Percentiles rank a stretch among this genome's conserved stretches.
phyloP scores from a whole-genome alignment of 495 filamentous ascomycete genomes.

The Jackrogersella minutella region DNA sequence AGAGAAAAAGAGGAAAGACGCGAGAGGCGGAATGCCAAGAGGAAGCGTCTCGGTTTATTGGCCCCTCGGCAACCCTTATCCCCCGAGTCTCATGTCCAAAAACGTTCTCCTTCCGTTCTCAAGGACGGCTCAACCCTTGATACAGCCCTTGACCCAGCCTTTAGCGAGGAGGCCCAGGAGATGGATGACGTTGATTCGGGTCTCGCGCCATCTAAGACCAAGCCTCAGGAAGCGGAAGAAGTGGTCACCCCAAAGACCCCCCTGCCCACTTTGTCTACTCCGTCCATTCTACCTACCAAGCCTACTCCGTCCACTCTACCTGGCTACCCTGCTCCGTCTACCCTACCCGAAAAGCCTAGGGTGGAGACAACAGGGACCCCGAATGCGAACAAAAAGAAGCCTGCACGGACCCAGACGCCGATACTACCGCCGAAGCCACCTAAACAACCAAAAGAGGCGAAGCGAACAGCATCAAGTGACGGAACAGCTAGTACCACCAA shows the following conservation, averaged over 20 bases:
- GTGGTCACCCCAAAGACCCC: slow-evolving; percentile 19
- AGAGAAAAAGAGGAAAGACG: slow-evolving; percentile 50
- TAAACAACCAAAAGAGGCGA: neutral
- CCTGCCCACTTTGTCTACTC: no score
- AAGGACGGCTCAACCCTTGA: neutral
- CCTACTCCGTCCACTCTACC: no score
- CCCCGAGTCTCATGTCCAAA: slow-evolving; percentile 2
- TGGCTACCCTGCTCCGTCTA: no score
- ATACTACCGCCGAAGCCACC: slow-evolving; percentile 1
- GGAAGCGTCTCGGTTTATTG: slow-evolving; percentile 47
- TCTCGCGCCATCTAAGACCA: neutral
- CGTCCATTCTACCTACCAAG: no score
- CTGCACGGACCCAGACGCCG: neutral
- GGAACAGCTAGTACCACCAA: slow-evolving; percentile 20
- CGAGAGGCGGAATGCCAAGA: slow-evolving; percentile 57
- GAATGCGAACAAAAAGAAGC: slow-evolving; percentile 16
- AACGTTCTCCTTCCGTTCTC: neutral
- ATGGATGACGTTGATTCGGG: slow-evolving; percentile 2
- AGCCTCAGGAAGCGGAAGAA: slow-evolving; percentile 9
- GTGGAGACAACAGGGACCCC: neutral
- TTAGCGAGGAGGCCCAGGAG: slow-evolving; percentile 6
- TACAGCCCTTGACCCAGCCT: no score
- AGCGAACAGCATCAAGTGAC: slow-evolving; percentile 1
- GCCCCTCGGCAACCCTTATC: slow-evolving; percentile 31
- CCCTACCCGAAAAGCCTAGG: neutral